These are phyloP conservation scores for Beauveria sp. DNA, from an alignment of 2,329 filamentous ascomycete species.

Conservation along the genomic window DNA sequence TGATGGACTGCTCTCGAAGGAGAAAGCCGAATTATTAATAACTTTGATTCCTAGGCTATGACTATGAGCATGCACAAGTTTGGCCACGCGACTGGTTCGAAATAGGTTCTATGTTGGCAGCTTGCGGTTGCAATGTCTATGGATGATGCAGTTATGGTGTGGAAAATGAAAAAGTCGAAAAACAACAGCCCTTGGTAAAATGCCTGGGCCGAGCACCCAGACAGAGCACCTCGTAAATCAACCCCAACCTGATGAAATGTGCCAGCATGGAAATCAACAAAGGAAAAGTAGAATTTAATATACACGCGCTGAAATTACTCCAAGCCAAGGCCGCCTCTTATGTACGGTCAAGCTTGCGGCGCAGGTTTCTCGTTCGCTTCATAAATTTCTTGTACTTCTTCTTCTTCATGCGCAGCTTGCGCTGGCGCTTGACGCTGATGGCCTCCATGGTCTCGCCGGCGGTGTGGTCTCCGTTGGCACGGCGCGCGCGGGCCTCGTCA, in stretches of 20 bases:
- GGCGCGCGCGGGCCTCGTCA: slow-evolving; percentile 44
- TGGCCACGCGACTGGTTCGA: background rate
- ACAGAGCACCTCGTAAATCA: slow-evolving; percentile 1
- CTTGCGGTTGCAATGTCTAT: slow-evolving; percentile 10
- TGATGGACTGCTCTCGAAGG: too few species aligned
- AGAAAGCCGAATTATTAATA: too few species aligned
- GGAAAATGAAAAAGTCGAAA: background rate
- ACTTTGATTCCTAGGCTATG: too few species aligned
- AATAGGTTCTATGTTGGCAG: slow-evolving; percentile 8
- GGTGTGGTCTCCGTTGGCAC: slow-evolving; percentile 19
- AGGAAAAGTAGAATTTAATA: slow-evolving; percentile 9
- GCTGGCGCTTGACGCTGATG: slow-evolving; percentile 85
- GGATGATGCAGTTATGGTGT: background rate
- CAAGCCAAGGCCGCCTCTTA: slow-evolving; percentile 27
- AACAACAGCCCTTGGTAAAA: slow-evolving; percentile 3
- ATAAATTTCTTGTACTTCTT: slow-evolving; percentile 99
- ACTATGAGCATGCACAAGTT: background rate
- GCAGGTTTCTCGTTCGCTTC: slow-evolving; percentile 80
- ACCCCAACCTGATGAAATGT: slow-evolving; percentile 1
- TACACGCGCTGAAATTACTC: background rate
- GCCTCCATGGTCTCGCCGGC: slow-evolving; percentile 51
- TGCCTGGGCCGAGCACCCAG: background rate
- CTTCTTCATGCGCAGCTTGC: slow-evolving; percentile 99
- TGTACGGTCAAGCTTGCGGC: slow-evolving; percentile 71
- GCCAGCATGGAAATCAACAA: slow-evolving; percentile 5